Evolutionary conservation across 345 rosid species (phyloP).

Genomic region (Aquilaria sinensis): DNA sequence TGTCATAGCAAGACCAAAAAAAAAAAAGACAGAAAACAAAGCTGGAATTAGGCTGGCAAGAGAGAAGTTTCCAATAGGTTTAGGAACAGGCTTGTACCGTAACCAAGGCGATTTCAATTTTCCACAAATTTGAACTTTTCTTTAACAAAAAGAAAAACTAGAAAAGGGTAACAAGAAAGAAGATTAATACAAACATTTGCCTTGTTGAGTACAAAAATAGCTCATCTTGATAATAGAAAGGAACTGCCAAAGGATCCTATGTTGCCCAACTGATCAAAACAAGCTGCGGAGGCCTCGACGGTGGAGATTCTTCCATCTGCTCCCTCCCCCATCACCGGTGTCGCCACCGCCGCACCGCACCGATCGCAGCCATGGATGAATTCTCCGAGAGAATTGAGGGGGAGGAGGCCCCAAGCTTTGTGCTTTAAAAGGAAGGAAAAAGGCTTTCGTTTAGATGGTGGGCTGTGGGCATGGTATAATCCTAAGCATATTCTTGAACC

Average conservation of each 20-base stretch:
- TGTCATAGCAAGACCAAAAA: too few relatives aligned
- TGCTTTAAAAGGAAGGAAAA: slow-evolving; percentile 9
- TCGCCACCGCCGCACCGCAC: not conserved
- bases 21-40: too few relatives aligned
- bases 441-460: too few relatives aligned
- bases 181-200: too few relatives aligned
- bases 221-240: not conserved
- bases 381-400: not conserved
- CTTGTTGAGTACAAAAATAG: too few relatives aligned
- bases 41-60: too few relatives aligned
- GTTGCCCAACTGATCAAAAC: slow-evolving; percentile 17
- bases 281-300: not conserved
- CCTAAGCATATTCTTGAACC: slow-evolving; percentile 31
- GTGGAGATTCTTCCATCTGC: not conserved
- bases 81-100: too few relatives aligned
- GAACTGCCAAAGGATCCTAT: slow-evolving; percentile 16
- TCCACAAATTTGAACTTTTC: too few relatives aligned
- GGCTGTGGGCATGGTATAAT: slow-evolving; percentile 19
- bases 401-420: not conserved
- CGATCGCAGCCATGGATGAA: slow-evolving; percentile 1
- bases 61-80: too few relatives aligned
- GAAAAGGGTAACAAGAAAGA: too few relatives aligned
- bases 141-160: too few relatives aligned
- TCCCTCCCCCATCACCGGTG: not conserved
- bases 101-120: too few relatives aligned